Percentiles rank a stretch among this genome's conserved stretches.
phyloP scores from a whole-genome alignment of 495 filamentous ascomycete species.

The Entonaema liquescens region DNA sequence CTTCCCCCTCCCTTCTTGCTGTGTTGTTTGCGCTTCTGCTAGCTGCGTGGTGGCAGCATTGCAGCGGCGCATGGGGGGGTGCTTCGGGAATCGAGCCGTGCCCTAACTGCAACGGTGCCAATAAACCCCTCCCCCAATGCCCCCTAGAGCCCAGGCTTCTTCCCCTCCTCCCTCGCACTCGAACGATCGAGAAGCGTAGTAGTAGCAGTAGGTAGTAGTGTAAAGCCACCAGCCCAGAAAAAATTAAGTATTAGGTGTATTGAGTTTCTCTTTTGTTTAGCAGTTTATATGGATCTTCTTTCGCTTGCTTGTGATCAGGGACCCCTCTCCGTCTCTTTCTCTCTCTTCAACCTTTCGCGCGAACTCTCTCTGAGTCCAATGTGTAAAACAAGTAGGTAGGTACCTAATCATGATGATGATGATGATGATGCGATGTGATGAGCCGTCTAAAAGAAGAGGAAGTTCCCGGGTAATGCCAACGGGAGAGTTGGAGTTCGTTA shows the following conservation, averaged over 20 bases:
- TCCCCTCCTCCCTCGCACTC: neutral
- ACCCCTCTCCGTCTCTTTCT: neutral
- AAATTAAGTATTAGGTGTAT: constrained; percentile 2
- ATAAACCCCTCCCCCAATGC: neutral
- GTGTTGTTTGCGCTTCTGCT: neutral
- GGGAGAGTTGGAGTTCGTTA: neutral
- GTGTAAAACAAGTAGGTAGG: neutral
- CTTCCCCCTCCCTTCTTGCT: too few species aligned
- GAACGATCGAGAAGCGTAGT: neutral
- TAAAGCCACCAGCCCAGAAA: neutral
- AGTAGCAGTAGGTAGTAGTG: neutral
- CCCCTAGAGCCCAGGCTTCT: neutral
- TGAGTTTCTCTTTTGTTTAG: neutral
- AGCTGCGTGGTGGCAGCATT: constrained; percentile 4
- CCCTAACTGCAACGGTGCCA: constrained; percentile 20
- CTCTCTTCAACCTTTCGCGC: neutral
- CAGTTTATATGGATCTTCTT: neutral
- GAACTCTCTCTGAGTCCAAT: neutral
- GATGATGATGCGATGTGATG: neutral
- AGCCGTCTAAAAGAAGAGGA: neutral
- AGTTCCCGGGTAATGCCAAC: constrained; percentile 19
- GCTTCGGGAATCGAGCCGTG: constrained; percentile 22
- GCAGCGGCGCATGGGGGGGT: constrained; percentile 19
- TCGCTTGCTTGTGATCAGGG: neutral
- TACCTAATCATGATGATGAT: neutral